Conservation (phyloP, 371 early-diverging fungal genomes). For the Rhizomucor miehei region DNA sequence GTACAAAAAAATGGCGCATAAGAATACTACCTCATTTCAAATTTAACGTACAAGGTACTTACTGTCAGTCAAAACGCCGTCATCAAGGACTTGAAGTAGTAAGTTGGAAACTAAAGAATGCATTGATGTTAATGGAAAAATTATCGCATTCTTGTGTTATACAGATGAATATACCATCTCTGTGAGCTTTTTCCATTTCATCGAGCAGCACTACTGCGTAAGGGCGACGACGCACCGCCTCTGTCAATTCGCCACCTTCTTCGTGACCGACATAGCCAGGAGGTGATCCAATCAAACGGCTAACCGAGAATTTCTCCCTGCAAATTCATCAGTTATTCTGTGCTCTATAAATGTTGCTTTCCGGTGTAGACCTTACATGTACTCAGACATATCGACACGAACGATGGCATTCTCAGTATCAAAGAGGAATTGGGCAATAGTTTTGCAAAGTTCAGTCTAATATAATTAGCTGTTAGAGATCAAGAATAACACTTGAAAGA, state of each 20-base stretch:
- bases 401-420: conserved; percentile 87
- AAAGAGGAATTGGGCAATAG: conserved; percentile 85
- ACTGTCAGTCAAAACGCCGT: conserved; percentile 86
- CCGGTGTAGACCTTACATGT: conserved; percentile 57
- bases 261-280: conserved; percentile 88
- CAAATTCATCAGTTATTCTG: too few relatives aligned
- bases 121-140: background rate
- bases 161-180: conserved; percentile 36
- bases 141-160: background rate
- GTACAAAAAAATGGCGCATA: background rate
- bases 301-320: conserved; percentile 55
- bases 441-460: conserved; percentile 85
- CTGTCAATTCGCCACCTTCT: conserved; percentile 89
- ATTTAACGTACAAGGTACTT: conserved; percentile 3
- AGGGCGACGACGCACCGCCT: conserved; percentile 84
- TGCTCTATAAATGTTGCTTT: too few relatives aligned
- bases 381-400: conserved; percentile 93
- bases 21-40: background rate
- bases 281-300: conserved; percentile 87
- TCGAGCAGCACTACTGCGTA: conserved; percentile 92
- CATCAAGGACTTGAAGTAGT: conserved; percentile 86
- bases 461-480: background rate
- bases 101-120: conserved; percentile 59
- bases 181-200: conserved; percentile 93
- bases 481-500: background rate